Conservation (phyloP, 2,329 filamentous ascomycete genomes). For the Penicillium fuscoglaucum region DNA sequence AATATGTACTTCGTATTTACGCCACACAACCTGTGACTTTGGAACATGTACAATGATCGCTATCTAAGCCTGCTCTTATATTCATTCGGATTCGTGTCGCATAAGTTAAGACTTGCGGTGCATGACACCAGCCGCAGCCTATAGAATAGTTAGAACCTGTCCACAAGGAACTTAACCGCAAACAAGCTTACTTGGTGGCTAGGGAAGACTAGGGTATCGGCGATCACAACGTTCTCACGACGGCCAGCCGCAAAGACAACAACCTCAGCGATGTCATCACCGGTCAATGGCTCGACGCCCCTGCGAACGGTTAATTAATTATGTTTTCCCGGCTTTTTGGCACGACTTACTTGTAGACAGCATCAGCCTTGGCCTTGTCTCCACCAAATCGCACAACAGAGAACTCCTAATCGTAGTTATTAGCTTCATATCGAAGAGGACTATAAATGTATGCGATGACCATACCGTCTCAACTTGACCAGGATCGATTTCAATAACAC, state of each 20-base stretch:
- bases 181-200: conserved; percentile 72
- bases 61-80: neutral
- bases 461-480: conserved; percentile 85
- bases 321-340: too few relatives aligned
- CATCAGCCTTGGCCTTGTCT: conserved; percentile 84
- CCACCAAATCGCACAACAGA: conserved; percentile 84
- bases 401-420: conserved; percentile 65
- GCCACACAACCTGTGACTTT: neutral
- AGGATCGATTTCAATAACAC: conserved; percentile 85
- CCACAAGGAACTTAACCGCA: neutral
- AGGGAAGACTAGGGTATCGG: conserved; percentile 83
- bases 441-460: neutral
- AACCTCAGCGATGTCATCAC: conserved; percentile 87
- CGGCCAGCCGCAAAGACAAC: conserved; percentile 82
- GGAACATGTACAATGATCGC: neutral
- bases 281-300: conserved; percentile 78
- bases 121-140: conserved; percentile 27
- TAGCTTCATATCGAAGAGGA: neutral
- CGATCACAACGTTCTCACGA: conserved; percentile 86
- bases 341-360: conserved; percentile 72
- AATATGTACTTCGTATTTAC: neutral
- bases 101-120: conserved; percentile 26
- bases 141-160: neutral
- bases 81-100: neutral
- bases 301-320: conserved; percentile 42